phyloP scores from a whole-genome alignment of 768 basidiomycete genomes.

The Kwoniella botswanensis region DNA sequence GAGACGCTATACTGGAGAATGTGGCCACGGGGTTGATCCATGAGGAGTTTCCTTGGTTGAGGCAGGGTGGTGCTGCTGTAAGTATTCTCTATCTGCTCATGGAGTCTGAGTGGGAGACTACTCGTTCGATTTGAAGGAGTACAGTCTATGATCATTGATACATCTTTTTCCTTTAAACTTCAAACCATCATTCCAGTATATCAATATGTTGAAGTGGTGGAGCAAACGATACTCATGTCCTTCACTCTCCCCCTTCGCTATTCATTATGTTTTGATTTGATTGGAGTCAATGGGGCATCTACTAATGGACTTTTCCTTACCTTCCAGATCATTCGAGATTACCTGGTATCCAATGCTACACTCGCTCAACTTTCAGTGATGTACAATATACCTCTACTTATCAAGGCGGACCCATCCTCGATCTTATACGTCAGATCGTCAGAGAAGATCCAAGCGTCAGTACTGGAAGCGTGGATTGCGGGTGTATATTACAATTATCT shows the following conservation, averaged over 20 bases:
- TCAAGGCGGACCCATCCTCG: conserved; percentile 23
- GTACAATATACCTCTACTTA: conserved; percentile 33
- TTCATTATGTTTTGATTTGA: too few species aligned
- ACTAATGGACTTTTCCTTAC: too few species aligned
- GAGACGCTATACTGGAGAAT: conserved; percentile 47
- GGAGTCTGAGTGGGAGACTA: too few species aligned
- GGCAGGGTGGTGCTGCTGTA: conserved; percentile 42
- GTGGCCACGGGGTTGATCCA: conserved; percentile 36
- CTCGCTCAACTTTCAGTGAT: conserved; percentile 38
- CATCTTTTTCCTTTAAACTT: too few species aligned
- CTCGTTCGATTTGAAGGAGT: too few species aligned
- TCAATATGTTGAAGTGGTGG: too few species aligned
- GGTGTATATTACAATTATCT: conserved; percentile 42
- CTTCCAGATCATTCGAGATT: conserved; percentile 35
- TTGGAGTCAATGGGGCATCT: too few species aligned
- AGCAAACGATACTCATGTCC: too few species aligned
- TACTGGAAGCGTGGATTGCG: conserved; percentile 48
- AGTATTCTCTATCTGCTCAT: neutral
- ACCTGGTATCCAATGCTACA: conserved; percentile 36
- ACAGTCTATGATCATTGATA: too few species aligned
- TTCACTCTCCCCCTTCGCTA: too few species aligned
- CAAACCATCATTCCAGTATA: too few species aligned
- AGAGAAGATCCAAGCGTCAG: conserved; percentile 33
- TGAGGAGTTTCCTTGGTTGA: conserved; percentile 39
- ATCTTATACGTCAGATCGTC: conserved; percentile 11